These are phyloP conservation scores for Nelumbo lutea DNA, from an alignment of 164 flowering plant species.

Conservation along the genomic window DNA sequence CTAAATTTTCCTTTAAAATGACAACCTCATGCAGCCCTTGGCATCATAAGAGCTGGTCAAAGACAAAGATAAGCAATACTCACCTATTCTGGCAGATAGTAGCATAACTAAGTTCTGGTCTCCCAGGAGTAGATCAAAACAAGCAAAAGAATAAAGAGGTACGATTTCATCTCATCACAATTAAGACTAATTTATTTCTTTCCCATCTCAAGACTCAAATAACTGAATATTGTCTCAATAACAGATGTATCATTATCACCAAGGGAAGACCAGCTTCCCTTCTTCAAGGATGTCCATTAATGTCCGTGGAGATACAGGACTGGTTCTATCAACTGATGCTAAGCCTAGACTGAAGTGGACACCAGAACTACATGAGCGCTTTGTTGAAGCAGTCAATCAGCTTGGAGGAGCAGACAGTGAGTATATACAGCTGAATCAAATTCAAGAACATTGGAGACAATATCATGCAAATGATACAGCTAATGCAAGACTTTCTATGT, in stretches of 20 bases:
- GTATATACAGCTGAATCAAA: slow-evolving; percentile 17
- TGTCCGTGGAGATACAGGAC: slow-evolving; percentile 68
- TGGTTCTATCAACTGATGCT: slow-evolving; percentile 96
- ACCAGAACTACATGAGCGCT: slow-evolving; percentile 85
- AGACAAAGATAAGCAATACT: slow-evolving; percentile 11
- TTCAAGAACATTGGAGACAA: slow-evolving; percentile 17
- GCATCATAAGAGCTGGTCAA: slow-evolving; percentile 22
- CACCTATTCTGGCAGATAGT: background rate
- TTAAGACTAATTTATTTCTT: slow-evolving; percentile 4
- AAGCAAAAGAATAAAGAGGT: slow-evolving; percentile 15
- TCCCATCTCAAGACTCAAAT: slow-evolving; percentile 2
- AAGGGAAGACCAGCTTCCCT: slow-evolving; percentile 48
- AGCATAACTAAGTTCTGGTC: slow-evolving; percentile 2
- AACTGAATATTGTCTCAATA: slow-evolving; percentile 3
- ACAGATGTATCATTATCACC: slow-evolving; percentile 67
- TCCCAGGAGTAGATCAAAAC: slow-evolving; percentile 12
- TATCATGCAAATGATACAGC: background rate
- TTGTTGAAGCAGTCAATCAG: slow-evolving; percentile 83
- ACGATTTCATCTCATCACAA: slow-evolving; percentile 4
- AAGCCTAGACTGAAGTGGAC: slow-evolving; percentile 98
- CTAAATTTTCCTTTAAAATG: slow-evolving; percentile 40
- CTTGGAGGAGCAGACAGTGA: slow-evolving; percentile 98
- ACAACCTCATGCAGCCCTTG: slow-evolving; percentile 17
- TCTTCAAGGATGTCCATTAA: slow-evolving; percentile 52
- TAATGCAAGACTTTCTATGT: slow-evolving; percentile 16